Base-by-base conservation (phyloP, 345 rosid genomes). In the Bruguiera sexangula region DNA sequence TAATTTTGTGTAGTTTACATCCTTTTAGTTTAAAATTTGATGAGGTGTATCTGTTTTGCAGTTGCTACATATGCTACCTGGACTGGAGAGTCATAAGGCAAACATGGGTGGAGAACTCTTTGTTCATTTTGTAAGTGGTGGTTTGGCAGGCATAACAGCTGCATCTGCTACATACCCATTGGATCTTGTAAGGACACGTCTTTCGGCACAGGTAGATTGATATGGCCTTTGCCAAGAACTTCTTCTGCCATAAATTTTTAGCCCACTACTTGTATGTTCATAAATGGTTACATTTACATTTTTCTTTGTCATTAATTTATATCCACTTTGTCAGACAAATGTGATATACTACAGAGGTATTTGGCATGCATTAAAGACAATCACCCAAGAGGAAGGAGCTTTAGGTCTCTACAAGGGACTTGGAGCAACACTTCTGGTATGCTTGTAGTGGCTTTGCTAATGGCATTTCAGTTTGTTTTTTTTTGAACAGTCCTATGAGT, bases 131-230 rank as follows among this genome's bases (percentile, higher is more conserved):
- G 68, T 88, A 36, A 90, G 86, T 16, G 96, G 96, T 80, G 96
- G 96, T 67, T 82, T 89, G 78, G 93, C 99, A 29, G 99, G 99
- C 81, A 79, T 92, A 75, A 92, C 96, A 26, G 99, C 99, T 84
- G 96, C 99, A 37, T 83, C 97, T 67, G 89, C 86, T 52, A 89
- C 97, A 31, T 92, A 94, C 79, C 99, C 99, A 0, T 81, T 94
- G 82, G 99, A 94, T 88, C 99, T 94, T 78, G 92, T 89, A 69
- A 85, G 99, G 75, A 94, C 97, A 6, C 97, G 96, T 6, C 93
- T 94, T 62, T 88, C 97, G 48, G 92, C 96, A 29, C 99, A 92
- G 97, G 97, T 92, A 77, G 64, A 46, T 65, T 1, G n/a, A 16
- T 48, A 60, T 21, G 24, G 32, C 43, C 31, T 64, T 39, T 39